These are phyloP conservation scores for Acacia pycnantha DNA, from an alignment of 331 rosid genomes.

Conservation along the genomic window DNA sequence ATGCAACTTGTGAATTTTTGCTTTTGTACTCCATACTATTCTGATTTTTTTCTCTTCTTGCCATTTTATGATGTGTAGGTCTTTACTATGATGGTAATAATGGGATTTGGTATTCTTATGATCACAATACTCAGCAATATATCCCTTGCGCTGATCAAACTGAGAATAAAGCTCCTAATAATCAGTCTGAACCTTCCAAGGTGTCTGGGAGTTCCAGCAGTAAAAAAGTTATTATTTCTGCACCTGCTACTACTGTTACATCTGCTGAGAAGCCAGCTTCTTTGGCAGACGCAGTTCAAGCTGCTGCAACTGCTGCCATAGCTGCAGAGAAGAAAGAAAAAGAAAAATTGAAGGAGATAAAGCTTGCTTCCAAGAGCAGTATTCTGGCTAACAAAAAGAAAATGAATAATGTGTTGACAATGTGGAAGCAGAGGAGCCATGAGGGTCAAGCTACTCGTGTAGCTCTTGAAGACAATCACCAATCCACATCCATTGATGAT, in stretches of 20 bases:
- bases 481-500: conserved; percentile 56
- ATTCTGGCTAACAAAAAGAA: conserved; percentile 94
- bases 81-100: conserved; percentile 88
- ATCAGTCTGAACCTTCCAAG: conserved; percentile 63
- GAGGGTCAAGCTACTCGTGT: conserved; percentile 91
- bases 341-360: conserved; percentile 86
- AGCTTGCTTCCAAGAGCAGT: conserved; percentile 93
- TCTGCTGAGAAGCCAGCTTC: conserved; percentile 78
- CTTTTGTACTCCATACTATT: background rate
- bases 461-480: conserved; percentile 75
- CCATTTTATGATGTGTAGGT: conserved; percentile 49
- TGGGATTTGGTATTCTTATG: conserved; percentile 92
- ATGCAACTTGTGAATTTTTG: background rate
- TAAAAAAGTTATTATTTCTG: conserved; percentile 84
- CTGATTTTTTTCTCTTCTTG: conserved; percentile 11
- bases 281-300: conserved; percentile 86
- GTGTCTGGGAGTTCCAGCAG: conserved; percentile 59
- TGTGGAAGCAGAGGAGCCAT: conserved; percentile 99
- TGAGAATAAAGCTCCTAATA: conserved; percentile 54
- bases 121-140: conserved; percentile 76
- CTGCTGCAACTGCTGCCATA: conserved; percentile 91
- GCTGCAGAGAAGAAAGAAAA: conserved; percentile 98
- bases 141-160: conserved; percentile 82
- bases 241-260: conserved; percentile 77
- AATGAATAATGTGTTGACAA: conserved; percentile 91